These are phyloP conservation scores for Termitomyces sp. DNA, from an alignment of 768 basidiomycete species.

Conservation along the genomic window DNA sequence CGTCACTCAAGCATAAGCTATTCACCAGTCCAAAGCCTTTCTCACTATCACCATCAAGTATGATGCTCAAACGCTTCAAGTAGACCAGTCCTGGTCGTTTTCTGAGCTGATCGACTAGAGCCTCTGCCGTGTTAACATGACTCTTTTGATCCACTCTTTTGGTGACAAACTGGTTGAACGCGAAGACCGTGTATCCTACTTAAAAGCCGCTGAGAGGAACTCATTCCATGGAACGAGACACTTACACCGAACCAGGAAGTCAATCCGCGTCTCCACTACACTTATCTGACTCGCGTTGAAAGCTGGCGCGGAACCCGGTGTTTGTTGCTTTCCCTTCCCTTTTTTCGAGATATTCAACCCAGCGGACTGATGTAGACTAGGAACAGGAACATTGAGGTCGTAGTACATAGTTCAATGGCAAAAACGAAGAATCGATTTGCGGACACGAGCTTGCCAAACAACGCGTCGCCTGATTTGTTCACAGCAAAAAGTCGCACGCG, in stretches of 20 bases:
- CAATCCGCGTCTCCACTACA: constrained; percentile 57
- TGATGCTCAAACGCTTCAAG: constrained; percentile 74
- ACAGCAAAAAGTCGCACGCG: no score
- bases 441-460: constrained; percentile 4
- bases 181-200: constrained; percentile 88
- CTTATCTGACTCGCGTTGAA: constrained; percentile 55
- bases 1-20: neutral
- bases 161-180: constrained; percentile 67
- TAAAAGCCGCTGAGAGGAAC: constrained; percentile 8
- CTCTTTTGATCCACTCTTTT: constrained; percentile 68
- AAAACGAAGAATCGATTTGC: neutral
- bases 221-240: constrained; percentile 10
- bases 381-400: constrained; percentile 61
- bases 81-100: constrained; percentile 55
- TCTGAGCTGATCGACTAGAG: constrained; percentile 54
- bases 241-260: constrained; percentile 70
- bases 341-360: constrained; percentile 41
- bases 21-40: constrained; percentile 79
- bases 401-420: constrained; percentile 40
- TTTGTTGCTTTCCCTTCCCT: constrained; percentile 42
- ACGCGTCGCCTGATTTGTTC: constrained; percentile 5
- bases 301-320: constrained; percentile 12
- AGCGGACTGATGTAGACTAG: constrained; percentile 21
- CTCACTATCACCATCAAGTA: constrained; percentile 79
- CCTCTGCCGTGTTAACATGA: constrained; percentile 60